Conservation (phyloP, 495 filamentous ascomycete species). For the Podospora pseudopauciseta region DNA sequence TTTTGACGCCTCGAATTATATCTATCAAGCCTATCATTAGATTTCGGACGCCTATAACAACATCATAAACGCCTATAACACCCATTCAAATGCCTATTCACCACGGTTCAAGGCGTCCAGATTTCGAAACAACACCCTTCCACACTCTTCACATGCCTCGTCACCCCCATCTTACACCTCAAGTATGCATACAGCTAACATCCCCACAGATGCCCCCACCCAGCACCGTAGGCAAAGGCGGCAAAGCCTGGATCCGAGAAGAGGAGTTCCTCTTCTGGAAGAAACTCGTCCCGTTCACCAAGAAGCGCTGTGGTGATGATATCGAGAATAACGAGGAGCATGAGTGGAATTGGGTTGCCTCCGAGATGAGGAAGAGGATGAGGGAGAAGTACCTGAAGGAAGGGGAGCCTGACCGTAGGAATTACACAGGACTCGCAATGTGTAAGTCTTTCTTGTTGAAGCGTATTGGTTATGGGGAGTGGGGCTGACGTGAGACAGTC, state of each 20-base stretch:
- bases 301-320: slow-evolving; percentile 35
- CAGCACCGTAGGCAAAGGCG: slow-evolving; percentile 21
- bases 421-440: slow-evolving; percentile 36
- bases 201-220: neutral
- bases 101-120: neutral
- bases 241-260: slow-evolving; percentile 36
- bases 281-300: slow-evolving; percentile 33
- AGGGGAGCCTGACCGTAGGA: slow-evolving; percentile 20
- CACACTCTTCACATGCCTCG: neutral
- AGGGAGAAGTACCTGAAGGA: slow-evolving; percentile 9
- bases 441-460: slow-evolving; percentile 29
- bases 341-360: slow-evolving; percentile 33
- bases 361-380: slow-evolving; percentile 33
- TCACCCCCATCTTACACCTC: neutral
- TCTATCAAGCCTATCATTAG: too few relatives aligned
- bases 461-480: too few relatives aligned
- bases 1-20: neutral
- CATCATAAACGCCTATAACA: neutral
- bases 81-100: neutral
- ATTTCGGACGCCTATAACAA: neutral
- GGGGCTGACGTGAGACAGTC: slow-evolving; percentile 22
- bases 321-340: slow-evolving; percentile 20
- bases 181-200: neutral
- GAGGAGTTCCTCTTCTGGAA: slow-evolving; percentile 45
- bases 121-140: neutral